Conservation (phyloP, 2,329 filamentous ascomycete genomes). For the Beauveria caledonica region DNA sequence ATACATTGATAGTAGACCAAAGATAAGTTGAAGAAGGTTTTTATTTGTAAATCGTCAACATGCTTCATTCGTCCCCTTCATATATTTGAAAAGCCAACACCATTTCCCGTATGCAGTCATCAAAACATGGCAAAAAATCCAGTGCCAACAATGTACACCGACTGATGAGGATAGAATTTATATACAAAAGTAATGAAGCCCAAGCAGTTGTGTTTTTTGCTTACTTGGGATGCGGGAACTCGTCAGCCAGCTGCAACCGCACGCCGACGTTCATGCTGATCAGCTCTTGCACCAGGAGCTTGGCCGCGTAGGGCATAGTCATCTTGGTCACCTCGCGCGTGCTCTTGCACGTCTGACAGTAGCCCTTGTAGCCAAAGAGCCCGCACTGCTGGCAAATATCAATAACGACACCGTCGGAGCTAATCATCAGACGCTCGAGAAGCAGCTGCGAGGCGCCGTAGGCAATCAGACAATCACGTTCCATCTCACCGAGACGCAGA, state of each 20-base stretch:
- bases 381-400: slow-evolving; percentile 93
- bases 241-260: slow-evolving; percentile 80
- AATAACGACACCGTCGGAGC: slow-evolving; percentile 80
- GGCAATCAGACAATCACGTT: slow-evolving; percentile 94
- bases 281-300: slow-evolving; percentile 90
- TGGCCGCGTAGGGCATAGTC: slow-evolving; percentile 96
- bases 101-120: not conserved
- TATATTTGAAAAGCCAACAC: slow-evolving; percentile 2
- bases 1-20: not conserved
- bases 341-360: slow-evolving; percentile 87
- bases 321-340: slow-evolving; percentile 80
- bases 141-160: not conserved
- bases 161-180: slow-evolving; percentile 13
- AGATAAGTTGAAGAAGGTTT: not conserved
- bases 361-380: slow-evolving; percentile 90
- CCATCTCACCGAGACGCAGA: slow-evolving; percentile 93
- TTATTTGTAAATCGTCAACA: slow-evolving; percentile 5
- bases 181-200: slow-evolving; percentile 6
- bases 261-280: slow-evolving; percentile 99
- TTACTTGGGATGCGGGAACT: slow-evolving; percentile 65
- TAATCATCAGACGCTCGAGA: slow-evolving; percentile 89
- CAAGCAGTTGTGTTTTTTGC: not conserved
- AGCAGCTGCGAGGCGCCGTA: slow-evolving; percentile 92
- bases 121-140: not conserved
- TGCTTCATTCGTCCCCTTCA: not conserved